These are phyloP conservation scores for Cyanidioschyzon merolae DNA, from an alignment of 23 red algal species.

Conservation along the genomic window DNA sequence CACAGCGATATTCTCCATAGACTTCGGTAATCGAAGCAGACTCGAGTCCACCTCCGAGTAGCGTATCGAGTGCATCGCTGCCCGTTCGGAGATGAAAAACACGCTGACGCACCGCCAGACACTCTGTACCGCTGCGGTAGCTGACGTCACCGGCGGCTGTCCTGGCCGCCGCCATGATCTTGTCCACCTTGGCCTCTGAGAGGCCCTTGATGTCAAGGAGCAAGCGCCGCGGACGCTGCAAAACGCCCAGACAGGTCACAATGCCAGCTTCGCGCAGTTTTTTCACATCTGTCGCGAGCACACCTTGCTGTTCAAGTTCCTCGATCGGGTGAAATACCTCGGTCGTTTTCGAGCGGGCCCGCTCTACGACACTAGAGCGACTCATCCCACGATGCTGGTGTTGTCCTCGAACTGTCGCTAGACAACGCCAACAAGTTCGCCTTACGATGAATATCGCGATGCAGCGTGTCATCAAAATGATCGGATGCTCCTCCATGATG, in stretches of 20 bases:
- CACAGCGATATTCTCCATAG: conserved; percentile 90
- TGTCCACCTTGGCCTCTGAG: conserved; percentile 83
- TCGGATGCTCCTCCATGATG: no score
- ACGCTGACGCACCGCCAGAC: conserved; percentile 30
- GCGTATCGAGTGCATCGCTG: conserved; percentile 57
- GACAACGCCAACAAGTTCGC: no score
- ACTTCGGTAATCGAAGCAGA: conserved; percentile 75
- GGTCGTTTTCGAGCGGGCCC: background rate
- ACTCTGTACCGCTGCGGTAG: conserved; percentile 47
- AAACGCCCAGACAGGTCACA: conserved; percentile 50
- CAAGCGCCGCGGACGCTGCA: conserved; percentile 54
- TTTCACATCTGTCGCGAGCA: conserved; percentile 4
- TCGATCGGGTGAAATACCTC: background rate
- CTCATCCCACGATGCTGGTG: no score
- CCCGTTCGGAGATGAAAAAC: conserved; percentile 66
- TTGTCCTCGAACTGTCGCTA: no score
- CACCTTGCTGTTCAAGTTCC: background rate
- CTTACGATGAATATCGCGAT: no score
- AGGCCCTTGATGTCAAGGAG: conserved; percentile 74
- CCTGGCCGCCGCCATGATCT: conserved; percentile 62
- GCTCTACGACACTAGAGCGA: background rate
- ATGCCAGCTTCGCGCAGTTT: conserved; percentile 56
- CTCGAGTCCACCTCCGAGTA: conserved; percentile 87
- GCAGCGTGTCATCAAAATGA: no score
- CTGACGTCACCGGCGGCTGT: conserved; percentile 40